Conservation (phyloP, 2,329 filamentous ascomycete genomes). For the Cladosporium sp. region DNA sequence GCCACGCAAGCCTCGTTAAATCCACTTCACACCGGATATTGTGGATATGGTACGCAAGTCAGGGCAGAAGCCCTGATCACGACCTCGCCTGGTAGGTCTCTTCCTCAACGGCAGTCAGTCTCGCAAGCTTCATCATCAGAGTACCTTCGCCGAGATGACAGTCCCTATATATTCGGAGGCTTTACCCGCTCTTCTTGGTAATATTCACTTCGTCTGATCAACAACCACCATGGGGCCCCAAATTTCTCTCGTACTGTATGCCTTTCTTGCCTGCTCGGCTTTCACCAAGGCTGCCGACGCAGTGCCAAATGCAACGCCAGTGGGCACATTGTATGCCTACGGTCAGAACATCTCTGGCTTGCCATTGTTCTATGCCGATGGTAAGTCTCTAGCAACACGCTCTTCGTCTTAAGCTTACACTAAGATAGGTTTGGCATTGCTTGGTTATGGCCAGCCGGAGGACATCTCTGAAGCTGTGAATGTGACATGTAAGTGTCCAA, state of each 20-base stretch:
- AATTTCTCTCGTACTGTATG: neutral
- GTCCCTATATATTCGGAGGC: no score
- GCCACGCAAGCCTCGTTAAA: no score
- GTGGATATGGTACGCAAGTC: no score
- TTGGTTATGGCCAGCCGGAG: constrained; percentile 13
- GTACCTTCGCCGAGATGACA: no score
- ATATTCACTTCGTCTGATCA: neutral
- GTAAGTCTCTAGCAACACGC: neutral
- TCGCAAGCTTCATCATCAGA: no score
- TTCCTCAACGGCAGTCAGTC: no score
- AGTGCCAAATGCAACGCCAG: neutral
- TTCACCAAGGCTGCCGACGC: neutral
- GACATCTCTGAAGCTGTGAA: neutral
- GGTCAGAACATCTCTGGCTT: constrained; percentile 16
- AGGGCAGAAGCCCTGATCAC: no score
- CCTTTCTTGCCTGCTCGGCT: neutral
- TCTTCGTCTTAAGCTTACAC: neutral
- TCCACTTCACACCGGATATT: no score
- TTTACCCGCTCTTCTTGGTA: no score
- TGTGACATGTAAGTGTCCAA: neutral
- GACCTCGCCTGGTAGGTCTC: no score
- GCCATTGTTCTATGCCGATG: constrained; percentile 18
- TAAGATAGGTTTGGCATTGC: neutral
- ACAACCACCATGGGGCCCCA: neutral
- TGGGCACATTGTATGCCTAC: constrained; percentile 16